These are phyloP conservation scores for Babesia ovata DNA, from an alignment of 169 alveolate genomes.

Conservation along the genomic window DNA sequence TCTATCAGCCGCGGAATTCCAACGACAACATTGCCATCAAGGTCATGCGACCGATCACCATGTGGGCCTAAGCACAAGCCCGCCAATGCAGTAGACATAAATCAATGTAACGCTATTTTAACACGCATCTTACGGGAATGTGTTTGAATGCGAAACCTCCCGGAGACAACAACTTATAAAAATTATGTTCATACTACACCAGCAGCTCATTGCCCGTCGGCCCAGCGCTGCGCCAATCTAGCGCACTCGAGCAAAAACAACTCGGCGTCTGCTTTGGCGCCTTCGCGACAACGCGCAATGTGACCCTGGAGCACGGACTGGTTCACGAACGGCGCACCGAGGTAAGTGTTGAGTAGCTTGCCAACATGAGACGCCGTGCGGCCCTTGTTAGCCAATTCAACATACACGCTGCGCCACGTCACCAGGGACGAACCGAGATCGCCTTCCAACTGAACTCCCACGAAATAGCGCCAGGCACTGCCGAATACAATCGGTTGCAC, in stretches of 20 bases:
- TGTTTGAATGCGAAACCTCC: too few species aligned
- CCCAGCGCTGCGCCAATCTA: constrained; percentile 76
- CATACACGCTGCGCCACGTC: constrained; percentile 70
- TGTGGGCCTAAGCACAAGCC: constrained; percentile 31
- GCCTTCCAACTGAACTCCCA: constrained; percentile 74
- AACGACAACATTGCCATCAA: constrained; percentile 48
- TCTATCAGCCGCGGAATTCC: constrained; percentile 62
- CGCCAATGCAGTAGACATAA: not conserved
- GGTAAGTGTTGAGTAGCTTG: constrained; percentile 64
- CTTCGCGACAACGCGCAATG: constrained; percentile 36
- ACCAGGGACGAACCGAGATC: constrained; percentile 74
- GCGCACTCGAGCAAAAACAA: constrained; percentile 71
- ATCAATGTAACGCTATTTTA: not conserved
- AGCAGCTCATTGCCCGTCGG: constrained; percentile 43
- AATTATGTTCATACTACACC: not conserved
- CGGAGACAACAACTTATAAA: too few species aligned
- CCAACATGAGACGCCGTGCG: constrained; percentile 68
- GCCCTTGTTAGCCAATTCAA: constrained; percentile 67
- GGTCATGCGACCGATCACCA: constrained; percentile 58
- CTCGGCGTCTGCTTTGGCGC: constrained; percentile 69
- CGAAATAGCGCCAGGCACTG: constrained; percentile 71
- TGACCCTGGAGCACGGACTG: constrained; percentile 47
- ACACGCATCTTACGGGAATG: not conserved
- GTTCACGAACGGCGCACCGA: constrained; percentile 72
- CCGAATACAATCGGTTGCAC: constrained; percentile 78